Conservation (phyloP, 805 yeast species). For the Yarrowia keelungensis region DNA sequence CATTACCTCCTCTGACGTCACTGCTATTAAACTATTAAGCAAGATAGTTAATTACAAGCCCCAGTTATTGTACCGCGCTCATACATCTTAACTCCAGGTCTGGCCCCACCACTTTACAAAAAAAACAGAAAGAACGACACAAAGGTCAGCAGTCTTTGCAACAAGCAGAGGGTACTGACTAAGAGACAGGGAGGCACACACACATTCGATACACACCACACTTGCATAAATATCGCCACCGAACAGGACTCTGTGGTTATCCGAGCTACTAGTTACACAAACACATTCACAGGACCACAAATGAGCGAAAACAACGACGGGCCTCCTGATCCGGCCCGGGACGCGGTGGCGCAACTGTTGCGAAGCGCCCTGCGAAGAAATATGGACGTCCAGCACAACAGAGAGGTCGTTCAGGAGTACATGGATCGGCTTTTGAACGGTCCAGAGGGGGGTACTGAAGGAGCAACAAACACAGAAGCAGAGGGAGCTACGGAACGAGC, state of each 20-base stretch:
- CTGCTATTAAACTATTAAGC: slow-evolving; percentile 17
- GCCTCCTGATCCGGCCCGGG: slow-evolving; percentile 36
- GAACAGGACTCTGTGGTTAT: neutral
- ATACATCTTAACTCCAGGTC: neutral
- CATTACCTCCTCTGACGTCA: slow-evolving; percentile 2
- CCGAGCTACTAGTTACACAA: neutral
- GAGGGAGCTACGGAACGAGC: neutral
- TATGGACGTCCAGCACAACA: slow-evolving; percentile 16
- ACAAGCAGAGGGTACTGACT: slow-evolving; percentile 12
- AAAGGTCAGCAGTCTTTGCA: slow-evolving; percentile 12
- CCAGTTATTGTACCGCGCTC: neutral
- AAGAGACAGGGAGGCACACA: neutral
- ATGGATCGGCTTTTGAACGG: slow-evolving; percentile 23
- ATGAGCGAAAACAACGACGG: slow-evolving; percentile 30
- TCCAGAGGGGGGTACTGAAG: neutral
- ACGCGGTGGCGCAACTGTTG: slow-evolving; percentile 27
- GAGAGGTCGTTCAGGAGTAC: slow-evolving; percentile 29
- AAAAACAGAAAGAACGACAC: neutral
- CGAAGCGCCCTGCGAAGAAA: slow-evolving; percentile 26
- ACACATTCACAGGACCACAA: neutral
- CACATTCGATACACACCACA: neutral
- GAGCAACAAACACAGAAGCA: neutral
- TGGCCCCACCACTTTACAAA: neutral
- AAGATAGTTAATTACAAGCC: slow-evolving; percentile 23
- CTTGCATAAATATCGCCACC: slow-evolving; percentile 7